Evolutionary conservation across 345 rosid species (phyloP).

Genomic region (Nephelium lappaceum): DNA sequence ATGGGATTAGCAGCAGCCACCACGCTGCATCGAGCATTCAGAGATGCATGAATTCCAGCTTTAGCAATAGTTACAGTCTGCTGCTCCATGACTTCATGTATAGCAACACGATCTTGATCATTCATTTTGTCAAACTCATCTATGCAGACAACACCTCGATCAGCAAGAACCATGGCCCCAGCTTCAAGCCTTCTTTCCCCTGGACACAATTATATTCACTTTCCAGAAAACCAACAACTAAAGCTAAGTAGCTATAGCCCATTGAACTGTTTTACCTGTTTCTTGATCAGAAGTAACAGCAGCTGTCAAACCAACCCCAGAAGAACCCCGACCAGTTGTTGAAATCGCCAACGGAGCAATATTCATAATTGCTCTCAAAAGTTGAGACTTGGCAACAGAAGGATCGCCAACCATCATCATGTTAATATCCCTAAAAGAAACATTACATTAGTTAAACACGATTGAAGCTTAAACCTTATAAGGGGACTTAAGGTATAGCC

Average conservation of each 20-base stretch:
- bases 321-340: conserved; percentile 99
- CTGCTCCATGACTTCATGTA: conserved; percentile 99
- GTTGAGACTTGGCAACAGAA: conserved; percentile 99
- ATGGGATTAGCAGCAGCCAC: conserved; percentile 99
- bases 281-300: conserved; percentile 99
- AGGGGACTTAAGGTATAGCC: not conserved
- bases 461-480: not conserved
- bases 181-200: conserved; percentile 99
- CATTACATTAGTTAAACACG: not conserved
- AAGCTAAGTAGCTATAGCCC: not conserved
- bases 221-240: not conserved
- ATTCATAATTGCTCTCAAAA: conserved; percentile 93
- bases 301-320: conserved; percentile 99
- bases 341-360: conserved; percentile 99
- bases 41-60: conserved; percentile 98
- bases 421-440: conserved; percentile 77
- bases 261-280: conserved; percentile 60
- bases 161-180: conserved; percentile 99
- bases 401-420: conserved; percentile 99
- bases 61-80: conserved; percentile 99
- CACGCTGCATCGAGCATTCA: conserved; percentile 97
- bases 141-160: conserved; percentile 94
- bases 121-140: conserved; percentile 99
- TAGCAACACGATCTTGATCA: conserved; percentile 98
- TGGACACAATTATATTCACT: conserved; percentile 31